phyloP scores from a whole-genome alignment of 345 rosid species.

The Gynandropsis gynandra region DNA sequence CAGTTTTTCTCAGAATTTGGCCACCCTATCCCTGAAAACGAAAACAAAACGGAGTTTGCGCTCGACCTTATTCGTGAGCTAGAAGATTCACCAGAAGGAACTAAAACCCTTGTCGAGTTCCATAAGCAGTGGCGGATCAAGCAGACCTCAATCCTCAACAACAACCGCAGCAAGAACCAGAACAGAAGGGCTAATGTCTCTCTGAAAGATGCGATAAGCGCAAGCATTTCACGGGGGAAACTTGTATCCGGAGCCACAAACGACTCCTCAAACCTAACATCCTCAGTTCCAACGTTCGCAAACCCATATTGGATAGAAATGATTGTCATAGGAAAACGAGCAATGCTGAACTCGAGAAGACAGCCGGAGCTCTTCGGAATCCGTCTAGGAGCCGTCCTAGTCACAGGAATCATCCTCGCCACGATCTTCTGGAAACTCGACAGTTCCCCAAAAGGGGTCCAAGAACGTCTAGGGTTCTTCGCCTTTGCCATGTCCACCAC shows the following conservation, averaged over 20 bases:
- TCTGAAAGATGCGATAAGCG: constrained; percentile 70
- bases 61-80: constrained; percentile 81
- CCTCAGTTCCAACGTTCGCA: constrained; percentile 67
- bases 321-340: constrained; percentile 58
- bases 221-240: constrained; percentile 73
- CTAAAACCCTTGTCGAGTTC: constrained; percentile 61
- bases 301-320: constrained; percentile 83
- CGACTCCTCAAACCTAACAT: constrained; percentile 27
- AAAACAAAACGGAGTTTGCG: constrained; percentile 78
- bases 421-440: constrained; percentile 78
- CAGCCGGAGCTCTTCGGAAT: constrained; percentile 77
- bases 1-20: constrained; percentile 61
- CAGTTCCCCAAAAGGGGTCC: constrained; percentile 73
- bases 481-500: constrained; percentile 95
- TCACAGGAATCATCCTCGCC: constrained; percentile 81
- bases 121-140: constrained; percentile 53
- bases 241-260: constrained; percentile 61
- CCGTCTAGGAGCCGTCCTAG: constrained; percentile 65
- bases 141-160: constrained; percentile 11
- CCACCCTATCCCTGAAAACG: constrained; percentile 80
- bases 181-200: constrained; percentile 30
- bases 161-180: neutral
- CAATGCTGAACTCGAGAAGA: constrained; percentile 63
- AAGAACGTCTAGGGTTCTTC: constrained; percentile 80
- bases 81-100: constrained; percentile 67